These are phyloP conservation scores for Saccharomyces kudriavzevii DNA, from an alignment of 805 yeast genomes.

Conservation along the genomic window DNA sequence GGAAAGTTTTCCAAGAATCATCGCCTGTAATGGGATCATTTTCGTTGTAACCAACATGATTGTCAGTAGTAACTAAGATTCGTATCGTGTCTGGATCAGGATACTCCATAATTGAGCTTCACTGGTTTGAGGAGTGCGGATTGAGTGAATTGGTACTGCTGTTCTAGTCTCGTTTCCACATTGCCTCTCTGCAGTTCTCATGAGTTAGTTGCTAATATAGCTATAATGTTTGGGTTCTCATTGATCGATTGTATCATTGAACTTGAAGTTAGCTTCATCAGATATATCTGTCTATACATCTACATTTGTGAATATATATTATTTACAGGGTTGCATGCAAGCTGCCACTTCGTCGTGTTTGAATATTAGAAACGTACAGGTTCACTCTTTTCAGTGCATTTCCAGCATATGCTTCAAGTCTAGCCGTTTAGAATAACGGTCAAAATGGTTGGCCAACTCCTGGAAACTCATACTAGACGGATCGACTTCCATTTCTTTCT, in stretches of 20 bases:
- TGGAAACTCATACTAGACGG: slow-evolving; percentile 48
- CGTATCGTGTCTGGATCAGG: slow-evolving; percentile 53
- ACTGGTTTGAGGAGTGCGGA: not conserved
- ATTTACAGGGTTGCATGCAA: not conserved
- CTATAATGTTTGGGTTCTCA: not conserved
- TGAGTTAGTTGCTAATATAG: not conserved
- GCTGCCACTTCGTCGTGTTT: not conserved
- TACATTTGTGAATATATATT: not conserved
- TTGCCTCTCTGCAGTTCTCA: not conserved
- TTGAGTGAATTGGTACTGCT: not conserved
- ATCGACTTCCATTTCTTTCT: slow-evolving; percentile 57
- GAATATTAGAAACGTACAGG: not conserved
- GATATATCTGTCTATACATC: not conserved
- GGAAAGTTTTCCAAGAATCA: slow-evolving; percentile 82
- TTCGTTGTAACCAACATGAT: slow-evolving; percentile 91
- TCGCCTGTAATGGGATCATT: slow-evolving; percentile 83
- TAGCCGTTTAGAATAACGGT: slow-evolving; percentile 74
- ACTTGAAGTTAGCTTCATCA: not conserved
- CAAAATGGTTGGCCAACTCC: slow-evolving; percentile 61
- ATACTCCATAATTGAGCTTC: slow-evolving; percentile 12
- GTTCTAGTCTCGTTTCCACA: not conserved
- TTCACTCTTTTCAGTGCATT: slow-evolving; percentile 12
- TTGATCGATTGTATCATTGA: not conserved
- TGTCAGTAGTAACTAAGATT: slow-evolving; percentile 83
- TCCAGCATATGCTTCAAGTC: slow-evolving; percentile 65